Evolutionary conservation across 2,329 filamentous ascomycete species (phyloP).

Genomic region (Microdochium nivale): DNA sequence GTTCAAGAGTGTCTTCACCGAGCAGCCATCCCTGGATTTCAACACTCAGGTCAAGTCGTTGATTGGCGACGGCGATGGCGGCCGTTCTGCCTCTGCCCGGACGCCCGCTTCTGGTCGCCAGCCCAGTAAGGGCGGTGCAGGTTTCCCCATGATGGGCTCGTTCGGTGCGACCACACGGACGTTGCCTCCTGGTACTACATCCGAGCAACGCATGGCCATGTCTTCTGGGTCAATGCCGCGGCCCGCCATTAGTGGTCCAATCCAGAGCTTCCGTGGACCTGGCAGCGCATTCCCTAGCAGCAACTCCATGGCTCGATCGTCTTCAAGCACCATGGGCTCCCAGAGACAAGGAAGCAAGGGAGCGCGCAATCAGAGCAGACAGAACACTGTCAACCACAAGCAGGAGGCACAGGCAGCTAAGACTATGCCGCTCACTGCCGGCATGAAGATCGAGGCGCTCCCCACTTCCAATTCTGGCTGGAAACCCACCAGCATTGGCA

Average conservation of each 20-base stretch:
- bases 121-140: slow-evolving; percentile 41
- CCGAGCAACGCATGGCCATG: slow-evolving; percentile 65
- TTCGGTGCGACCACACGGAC: slow-evolving; percentile 48
- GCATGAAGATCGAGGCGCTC: slow-evolving; percentile 74
- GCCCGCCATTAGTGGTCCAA: slow-evolving; percentile 38
- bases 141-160: slow-evolving; percentile 57
- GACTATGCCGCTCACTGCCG: slow-evolving; percentile 84
- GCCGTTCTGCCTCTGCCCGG: slow-evolving; percentile 54
- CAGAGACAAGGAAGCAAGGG: slow-evolving; percentile 57
- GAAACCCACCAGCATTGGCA: slow-evolving; percentile 71
- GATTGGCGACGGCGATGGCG: slow-evolving; percentile 68
- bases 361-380: slow-evolving; percentile 56
- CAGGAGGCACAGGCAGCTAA: slow-evolving; percentile 65
- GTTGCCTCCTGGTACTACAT: slow-evolving; percentile 69
- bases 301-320: slow-evolving; percentile 56
- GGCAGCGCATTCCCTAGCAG: slow-evolving; percentile 56
- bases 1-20: slow-evolving; percentile 92
- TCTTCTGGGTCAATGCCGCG: slow-evolving; percentile 43
- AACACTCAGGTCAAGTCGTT: slow-evolving; percentile 79
- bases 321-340: slow-evolving; percentile 47
- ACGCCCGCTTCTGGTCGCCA: slow-evolving; percentile 43
- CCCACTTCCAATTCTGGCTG: slow-evolving; percentile 67
- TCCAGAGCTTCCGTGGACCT: slow-evolving; percentile 52
- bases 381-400: slow-evolving; percentile 43
- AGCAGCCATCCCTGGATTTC: slow-evolving; percentile 93